A percentile compares a stretch with the other conserved stretches of the same genome.
Evolutionary conservation across 305 asterid species (phyloP).

Genomic region (Fraxinus greggii): DNA sequence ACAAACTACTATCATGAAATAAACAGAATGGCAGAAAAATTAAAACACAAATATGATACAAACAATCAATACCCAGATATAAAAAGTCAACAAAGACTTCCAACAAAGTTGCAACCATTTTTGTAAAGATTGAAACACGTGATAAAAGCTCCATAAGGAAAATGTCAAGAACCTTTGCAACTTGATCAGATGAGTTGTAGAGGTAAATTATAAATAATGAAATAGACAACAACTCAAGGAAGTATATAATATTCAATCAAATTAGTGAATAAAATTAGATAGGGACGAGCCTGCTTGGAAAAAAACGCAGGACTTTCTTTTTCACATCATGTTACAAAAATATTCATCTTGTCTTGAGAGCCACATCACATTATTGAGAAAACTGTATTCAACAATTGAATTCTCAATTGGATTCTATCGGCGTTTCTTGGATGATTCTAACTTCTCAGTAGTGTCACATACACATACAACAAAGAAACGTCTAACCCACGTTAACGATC

Average conservation of each 20-base stretch:
- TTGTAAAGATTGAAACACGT: neutral
- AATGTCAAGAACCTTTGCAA: neutral
- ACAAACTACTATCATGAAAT: neutral
- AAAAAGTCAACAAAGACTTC: neutral
- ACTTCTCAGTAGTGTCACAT: neutral
- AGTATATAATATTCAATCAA: neutral
- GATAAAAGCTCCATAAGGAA: neutral
- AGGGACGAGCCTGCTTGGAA: neutral
- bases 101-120: neutral
- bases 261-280: neutral
- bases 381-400: neutral
- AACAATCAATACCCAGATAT: neutral
- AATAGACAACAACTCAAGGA: neutral
- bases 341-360: neutral
- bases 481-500: neutral
- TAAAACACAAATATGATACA: neutral
- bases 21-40: neutral
- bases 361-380: neutral
- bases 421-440: neutral
- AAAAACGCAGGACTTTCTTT: neutral
- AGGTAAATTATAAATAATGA: neutral
- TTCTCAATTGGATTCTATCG: neutral
- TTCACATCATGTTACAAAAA: neutral
- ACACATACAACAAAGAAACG: neutral
- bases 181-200: neutral